Percentiles rank a stretch among this genome's conserved stretches.
Conservation (phyloP, 352 stramenopile species). For the Pythium brachiatum region DNA sequence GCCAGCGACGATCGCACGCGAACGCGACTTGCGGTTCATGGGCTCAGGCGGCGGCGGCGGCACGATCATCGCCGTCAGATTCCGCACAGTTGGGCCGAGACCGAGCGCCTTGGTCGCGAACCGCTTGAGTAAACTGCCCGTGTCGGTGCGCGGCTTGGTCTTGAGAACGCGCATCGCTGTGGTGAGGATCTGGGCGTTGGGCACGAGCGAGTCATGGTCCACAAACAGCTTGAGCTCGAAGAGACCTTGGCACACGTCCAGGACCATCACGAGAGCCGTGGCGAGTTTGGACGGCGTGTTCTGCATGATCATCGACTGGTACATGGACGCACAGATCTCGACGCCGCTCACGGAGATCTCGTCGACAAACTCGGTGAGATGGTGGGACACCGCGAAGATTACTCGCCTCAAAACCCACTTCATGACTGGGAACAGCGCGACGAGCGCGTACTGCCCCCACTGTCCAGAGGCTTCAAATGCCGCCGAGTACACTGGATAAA, state of each 20-base stretch:
- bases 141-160: neutral
- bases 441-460: neutral
- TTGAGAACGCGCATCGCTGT: neutral
- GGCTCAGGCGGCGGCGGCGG: neutral
- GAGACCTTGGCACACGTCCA: slow-evolving; percentile 16
- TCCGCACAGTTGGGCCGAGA: neutral
- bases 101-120: neutral
- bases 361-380: slow-evolving; percentile 8
- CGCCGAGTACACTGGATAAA: slow-evolving; percentile 18
- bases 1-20: neutral
- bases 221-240: slow-evolving; percentile 13
- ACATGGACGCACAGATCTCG: slow-evolving; percentile 21
- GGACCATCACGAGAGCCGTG: slow-evolving; percentile 5
- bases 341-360: slow-evolving; percentile 21
- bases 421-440: slow-evolving; percentile 15
- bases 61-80: neutral
- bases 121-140: neutral
- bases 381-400: neutral
- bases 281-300: slow-evolving; percentile 9
- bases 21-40: neutral
- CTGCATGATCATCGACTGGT: slow-evolving; percentile 30
- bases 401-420: neutral
- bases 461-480: slow-evolving; percentile 2
- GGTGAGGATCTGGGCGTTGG: neutral
- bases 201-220: slow-evolving; percentile 4